Evolutionary conservation across 225 moss, liverwort and hornwort genomes (phyloP), one percentile per base, ranked within the genome.

Genomic region (Polytrichum commune): DNA sequence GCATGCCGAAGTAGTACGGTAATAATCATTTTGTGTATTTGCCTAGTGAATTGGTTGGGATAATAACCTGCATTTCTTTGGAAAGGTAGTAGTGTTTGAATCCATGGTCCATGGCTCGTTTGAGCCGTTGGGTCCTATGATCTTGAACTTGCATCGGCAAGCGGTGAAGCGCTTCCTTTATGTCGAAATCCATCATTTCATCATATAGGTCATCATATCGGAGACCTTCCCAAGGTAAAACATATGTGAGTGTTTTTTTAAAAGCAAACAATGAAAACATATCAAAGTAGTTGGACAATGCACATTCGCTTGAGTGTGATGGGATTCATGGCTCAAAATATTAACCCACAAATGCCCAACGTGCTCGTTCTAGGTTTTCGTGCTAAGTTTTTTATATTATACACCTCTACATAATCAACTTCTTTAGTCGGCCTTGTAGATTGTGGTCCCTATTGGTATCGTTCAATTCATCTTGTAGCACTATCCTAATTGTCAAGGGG

Each of bases 121-220:
- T 97, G 62, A 97, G 74, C 55, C 92, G 85, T 60, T 92, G 92
- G 76, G 82, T 94, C 27, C 92, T 89, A 54, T 86, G 80, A 87
- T 94, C 91, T 67, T 84, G 72, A 71, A 90, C 90, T 67, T 84
- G 77, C 63, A 72, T 73, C 4, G 94, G 97, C 80, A 97, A 78
- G 53, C 94, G 91, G 29, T 89, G 66, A 69, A 97, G 57, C 57
- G 92, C 94, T 80, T 94, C 94, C 82, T 84, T 79, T 38, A 94
- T 87, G 66, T 97, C 94, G 18, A 69, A 5, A 69, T 94, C 90
- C 73, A 86, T 85, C 85, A 91, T 77, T 69, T 94, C 91, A 56
- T 94, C 97, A 72, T 88, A 91, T 5, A 97, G 73, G 63, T 94
- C 94, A 68, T 94, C 94, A 63, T 85, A 90, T n/a, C 92, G 85